Conservation (phyloP, 495 filamentous ascomycete species). For the Bathelium albidoporum region DNA sequence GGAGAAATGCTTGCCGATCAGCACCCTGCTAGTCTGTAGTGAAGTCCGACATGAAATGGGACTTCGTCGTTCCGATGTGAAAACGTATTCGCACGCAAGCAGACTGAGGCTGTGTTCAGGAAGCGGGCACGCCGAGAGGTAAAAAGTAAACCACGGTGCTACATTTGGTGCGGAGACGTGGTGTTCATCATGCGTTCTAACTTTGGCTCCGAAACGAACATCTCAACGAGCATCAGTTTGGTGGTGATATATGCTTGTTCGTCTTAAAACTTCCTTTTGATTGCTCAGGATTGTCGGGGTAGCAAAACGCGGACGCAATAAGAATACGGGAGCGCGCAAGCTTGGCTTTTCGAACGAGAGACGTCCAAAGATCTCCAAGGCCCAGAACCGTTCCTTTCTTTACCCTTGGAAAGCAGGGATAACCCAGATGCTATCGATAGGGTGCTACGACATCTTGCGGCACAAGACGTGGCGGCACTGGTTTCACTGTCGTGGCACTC, state of each 20-base stretch:
- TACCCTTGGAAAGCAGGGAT: not conserved
- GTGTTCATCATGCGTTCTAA: not conserved
- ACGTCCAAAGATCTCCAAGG: not conserved
- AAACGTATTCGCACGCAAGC: not conserved
- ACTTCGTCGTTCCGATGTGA: not conserved
- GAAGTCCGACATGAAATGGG: not conserved
- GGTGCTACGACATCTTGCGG: not conserved
- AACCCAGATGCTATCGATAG: conserved; percentile 1
- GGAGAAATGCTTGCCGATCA: not conserved
- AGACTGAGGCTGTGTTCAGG: not conserved
- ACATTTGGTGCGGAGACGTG: not conserved
- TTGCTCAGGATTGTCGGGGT: not conserved
- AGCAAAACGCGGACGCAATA: not conserved
- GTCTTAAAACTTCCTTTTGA: not conserved
- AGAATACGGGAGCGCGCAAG: not conserved
- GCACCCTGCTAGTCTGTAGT: not conserved
- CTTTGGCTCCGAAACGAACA: not conserved
- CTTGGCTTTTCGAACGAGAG: not conserved
- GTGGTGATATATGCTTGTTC: not conserved
- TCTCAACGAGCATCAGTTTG: not conserved
- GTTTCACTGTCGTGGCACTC: not conserved
- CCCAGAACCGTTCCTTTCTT: not conserved
- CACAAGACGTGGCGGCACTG: not conserved
- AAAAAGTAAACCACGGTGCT: not conserved
- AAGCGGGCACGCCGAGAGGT: not conserved